Base-by-base conservation (phyloP, 2,329 filamentous ascomycete genomes). In the Zymoseptoria brevis region DNA sequence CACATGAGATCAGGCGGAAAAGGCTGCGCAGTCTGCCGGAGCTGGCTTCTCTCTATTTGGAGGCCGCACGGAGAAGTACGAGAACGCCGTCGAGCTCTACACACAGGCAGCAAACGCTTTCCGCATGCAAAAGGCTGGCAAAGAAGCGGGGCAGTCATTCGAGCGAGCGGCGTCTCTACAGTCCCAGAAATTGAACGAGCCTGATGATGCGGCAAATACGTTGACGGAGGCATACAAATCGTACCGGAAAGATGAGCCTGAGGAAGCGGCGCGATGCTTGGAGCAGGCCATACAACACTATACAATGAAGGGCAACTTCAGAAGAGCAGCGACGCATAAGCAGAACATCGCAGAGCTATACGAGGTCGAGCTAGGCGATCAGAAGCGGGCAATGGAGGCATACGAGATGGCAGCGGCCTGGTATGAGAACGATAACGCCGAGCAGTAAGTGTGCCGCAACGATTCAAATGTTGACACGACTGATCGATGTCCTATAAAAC, bases 161-260 rank as follows among this genome's bases (percentile, higher is more conserved):
- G 90, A 96, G 74, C 87, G 74, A 62, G 90, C 90, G 11, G 93
- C 91, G n/a, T 75, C 82, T 50, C 86, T 97, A 60, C 90, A 96
- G 74, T 83, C 79, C 54, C 82, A 86, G 66, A 87, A 92, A 68
- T 83, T 97, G 55, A 95, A 91, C 72, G 92, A 97, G 72, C 89
- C 88, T 50, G 90, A 96, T 73, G 94, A 97, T 72, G 90, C 91
- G 53, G 92, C 93, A 64, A 95, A 96, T 76, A 87, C 88, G 53
- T 79, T 91, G 62, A 84, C 87, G 69, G 92, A 97, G 74, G 94
- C 94, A 56, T 97, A 92, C 83, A 96, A 97, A 80, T 88, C 90
- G 61, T 97, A 96, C 78, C 84, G 87, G 69, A 95, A 91, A 76
- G 86, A 88, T 56, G 86, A 89, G 69, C 91, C 91, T 19, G 81